These are phyloP conservation scores for Nissolia schottii DNA, from an alignment of 306 rosid genomes.

Conservation along the genomic window DNA sequence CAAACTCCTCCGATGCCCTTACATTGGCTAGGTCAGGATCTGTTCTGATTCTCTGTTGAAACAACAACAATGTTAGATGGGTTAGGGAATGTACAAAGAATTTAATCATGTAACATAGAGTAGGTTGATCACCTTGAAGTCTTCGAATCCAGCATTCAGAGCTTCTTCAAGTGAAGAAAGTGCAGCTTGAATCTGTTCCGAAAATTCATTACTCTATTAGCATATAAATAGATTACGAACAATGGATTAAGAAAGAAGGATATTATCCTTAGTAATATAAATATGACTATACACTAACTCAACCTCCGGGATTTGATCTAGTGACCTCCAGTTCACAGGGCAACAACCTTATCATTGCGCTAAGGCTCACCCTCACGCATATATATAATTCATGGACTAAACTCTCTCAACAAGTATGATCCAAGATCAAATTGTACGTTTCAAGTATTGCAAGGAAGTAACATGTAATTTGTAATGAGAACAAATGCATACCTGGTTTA, in stretches of 20 bases:
- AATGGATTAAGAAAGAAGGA: neutral
- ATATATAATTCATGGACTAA: neutral
- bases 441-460: neutral
- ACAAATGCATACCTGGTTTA: slow-evolving; percentile 65
- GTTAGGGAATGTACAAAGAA: neutral
- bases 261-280: neutral
- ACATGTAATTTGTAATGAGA: neutral
- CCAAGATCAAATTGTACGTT: neutral
- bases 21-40: slow-evolving; percentile 80
- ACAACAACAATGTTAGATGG: slow-evolving; percentile 22
- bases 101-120: neutral
- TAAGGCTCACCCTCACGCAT: neutral
- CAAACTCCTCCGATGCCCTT: slow-evolving; percentile 62
- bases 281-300: too few relatives aligned
- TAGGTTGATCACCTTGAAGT: slow-evolving; percentile 68
- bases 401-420: neutral
- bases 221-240: neutral
- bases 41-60: slow-evolving; percentile 75
- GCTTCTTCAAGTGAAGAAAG: slow-evolving; percentile 96
- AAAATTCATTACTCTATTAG: neutral
- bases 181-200: slow-evolving; percentile 73
- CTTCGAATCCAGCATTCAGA: slow-evolving; percentile 79
- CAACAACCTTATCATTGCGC: too few relatives aligned
- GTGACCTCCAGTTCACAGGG: too few relatives aligned
- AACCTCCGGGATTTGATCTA: too few relatives aligned